Conservation (phyloP, 2,329 filamentous ascomycete species). For the Fusarium oligoseptatum region DNA sequence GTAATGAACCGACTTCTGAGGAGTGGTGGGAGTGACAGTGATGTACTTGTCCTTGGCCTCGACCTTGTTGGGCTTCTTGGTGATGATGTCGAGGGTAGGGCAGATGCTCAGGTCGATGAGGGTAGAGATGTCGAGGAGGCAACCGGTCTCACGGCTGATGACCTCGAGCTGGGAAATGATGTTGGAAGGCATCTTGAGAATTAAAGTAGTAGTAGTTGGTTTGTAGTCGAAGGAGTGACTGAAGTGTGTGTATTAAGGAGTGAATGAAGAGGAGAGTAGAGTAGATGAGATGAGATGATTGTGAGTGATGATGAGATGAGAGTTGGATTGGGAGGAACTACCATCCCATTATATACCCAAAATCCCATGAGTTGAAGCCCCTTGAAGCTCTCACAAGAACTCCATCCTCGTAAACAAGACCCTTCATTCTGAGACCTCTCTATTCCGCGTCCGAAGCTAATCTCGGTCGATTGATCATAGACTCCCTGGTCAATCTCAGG, state of each 20-base stretch:
- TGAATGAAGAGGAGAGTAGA: conserved; percentile 14
- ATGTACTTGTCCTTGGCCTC: conserved; percentile 38
- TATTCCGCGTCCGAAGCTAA: not conserved
- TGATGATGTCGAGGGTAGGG: conserved; percentile 39
- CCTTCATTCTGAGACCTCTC: not conserved
- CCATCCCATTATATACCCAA: conserved; percentile 21
- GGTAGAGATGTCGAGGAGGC: conserved; percentile 39
- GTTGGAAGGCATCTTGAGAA: conserved; percentile 34
- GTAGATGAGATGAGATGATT: conserved; percentile 2
- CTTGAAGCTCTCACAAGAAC: not conserved
- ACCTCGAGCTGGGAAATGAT: conserved; percentile 39
- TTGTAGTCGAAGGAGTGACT: conserved; percentile 19
- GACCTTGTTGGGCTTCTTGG: conserved; percentile 30
- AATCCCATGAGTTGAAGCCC: not conserved
- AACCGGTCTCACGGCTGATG: conserved; percentile 36
- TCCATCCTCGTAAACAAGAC: not conserved
- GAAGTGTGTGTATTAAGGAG: conserved; percentile 16
- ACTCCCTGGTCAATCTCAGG: not conserved
- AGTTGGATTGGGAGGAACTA: not conserved
- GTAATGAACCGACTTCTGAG: conserved; percentile 8
- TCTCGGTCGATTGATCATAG: conserved; percentile 7
- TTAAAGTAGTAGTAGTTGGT: conserved; percentile 4
- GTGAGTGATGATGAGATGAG: conserved; percentile 25
- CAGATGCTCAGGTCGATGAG: conserved; percentile 38
- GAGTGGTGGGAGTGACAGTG: conserved; percentile 35